Evolutionary conservation across 805 yeast genomes (phyloP), one percentile per base, ranked within the genome.

Genomic region (Candida gorgasii): DNA sequence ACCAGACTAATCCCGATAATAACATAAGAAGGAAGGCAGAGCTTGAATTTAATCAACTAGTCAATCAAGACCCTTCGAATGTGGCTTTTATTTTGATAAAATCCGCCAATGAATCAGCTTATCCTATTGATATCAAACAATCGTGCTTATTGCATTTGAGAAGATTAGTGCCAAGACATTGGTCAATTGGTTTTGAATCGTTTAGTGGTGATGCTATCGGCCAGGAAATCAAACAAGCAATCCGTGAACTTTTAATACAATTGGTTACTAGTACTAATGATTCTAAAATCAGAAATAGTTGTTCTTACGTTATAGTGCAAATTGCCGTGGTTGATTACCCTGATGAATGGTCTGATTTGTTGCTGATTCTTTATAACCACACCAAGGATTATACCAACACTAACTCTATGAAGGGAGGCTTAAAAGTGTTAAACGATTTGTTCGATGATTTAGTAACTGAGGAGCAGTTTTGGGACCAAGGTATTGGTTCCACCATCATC

Each of bases 301-400:
- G 86, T 1, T 80, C 90, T 1, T 83, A 87, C 49, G 83, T 86
- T 12, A 77, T 89, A 13, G 86, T 86, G 4, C 95, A 86, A 54
- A 86, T 92, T 12, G 89, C 96, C 0, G 84, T 86, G 2, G 86
- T 82, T 1, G 99, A 92, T 56, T 92, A 79, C 55, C 99, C 99
- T 0, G 98, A 93, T 57, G 95, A 89, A 58, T 92, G 98, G 98
- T 96, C 97, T 0, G 75, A 72, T 16, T 66, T 90, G 36, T 57
- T 86, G 43, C 55, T 62, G 24, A 60, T 60, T 5, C 54, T 88
- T 15, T 81, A 80, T 52, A 55, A 55, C 1, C 59, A 61, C 19
- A 69, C 77, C 26, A 53, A 60, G 8, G 55, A 67, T 8, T 55
- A 58, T 23, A 43, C 47, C 7, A 52, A 67, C 39, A 43, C 46